Evolutionary conservation across 1,284 basidiomycete genomes (phyloP).

Genomic region (Sphagnurus paluster): DNA sequence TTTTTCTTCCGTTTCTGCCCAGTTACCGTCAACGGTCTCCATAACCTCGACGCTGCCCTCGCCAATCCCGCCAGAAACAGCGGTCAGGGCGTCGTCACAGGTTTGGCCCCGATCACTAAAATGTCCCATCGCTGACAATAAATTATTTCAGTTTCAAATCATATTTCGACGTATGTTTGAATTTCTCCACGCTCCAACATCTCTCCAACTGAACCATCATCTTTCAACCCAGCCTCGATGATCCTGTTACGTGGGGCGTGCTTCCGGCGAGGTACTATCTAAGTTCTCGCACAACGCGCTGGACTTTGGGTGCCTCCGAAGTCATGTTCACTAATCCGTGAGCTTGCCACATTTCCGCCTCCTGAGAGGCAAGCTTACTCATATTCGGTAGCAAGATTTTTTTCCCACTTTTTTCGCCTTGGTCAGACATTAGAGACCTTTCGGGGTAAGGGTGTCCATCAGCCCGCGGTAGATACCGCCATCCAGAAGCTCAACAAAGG

Average conservation of each 20-base stretch:
- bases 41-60: slow-evolving; percentile 64
- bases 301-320: slow-evolving; percentile 90
- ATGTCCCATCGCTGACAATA: slow-evolving; percentile 8
- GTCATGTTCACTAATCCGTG: slow-evolving; percentile 95
- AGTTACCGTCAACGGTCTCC: slow-evolving; percentile 68
- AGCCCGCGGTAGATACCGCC: slow-evolving; percentile 82
- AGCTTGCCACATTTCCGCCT: slow-evolving; percentile 26
- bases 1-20: slow-evolving; percentile 66
- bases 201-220: slow-evolving; percentile 6
- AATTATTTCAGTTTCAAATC: slow-evolving; percentile 72
- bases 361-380: slow-evolving; percentile 8
- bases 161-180: slow-evolving; percentile 85
- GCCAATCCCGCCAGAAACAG: slow-evolving; percentile 43
- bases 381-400: slow-evolving; percentile 52
- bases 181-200: slow-evolving; percentile 11
- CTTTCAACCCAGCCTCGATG: slow-evolving; percentile 56
- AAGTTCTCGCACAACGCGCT: slow-evolving; percentile 64
- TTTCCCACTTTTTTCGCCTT: slow-evolving; percentile 82
- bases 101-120: slow-evolving; percentile 40
- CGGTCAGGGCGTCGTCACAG: slow-evolving; percentile 76
- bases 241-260: slow-evolving; percentile 81
- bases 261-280: slow-evolving; percentile 69
- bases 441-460: slow-evolving; percentile 88
- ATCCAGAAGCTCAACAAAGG: slow-evolving; percentile 80
- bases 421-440: slow-evolving; percentile 96